A percentile compares a stretch with the other conserved stretches of the same genome.
These are phyloP conservation scores for Hevea brasiliensis DNA, from an alignment of 345 rosid species.

Conservation along the genomic window DNA sequence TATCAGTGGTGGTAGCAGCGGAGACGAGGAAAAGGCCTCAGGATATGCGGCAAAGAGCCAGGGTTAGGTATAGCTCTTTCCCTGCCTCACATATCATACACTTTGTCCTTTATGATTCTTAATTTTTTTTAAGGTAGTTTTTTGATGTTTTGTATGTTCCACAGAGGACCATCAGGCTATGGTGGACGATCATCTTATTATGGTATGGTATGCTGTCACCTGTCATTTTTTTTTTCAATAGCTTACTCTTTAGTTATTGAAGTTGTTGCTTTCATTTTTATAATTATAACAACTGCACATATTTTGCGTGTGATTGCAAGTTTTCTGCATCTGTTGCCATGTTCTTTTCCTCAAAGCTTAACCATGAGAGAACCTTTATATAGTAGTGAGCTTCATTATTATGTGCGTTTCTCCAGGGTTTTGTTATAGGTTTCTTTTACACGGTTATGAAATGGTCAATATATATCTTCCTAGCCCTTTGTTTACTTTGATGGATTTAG, in stretches of 20 bases:
- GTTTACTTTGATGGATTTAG: no score
- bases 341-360: no score
- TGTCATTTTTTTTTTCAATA: background rate
- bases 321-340: no score
- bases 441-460: no score
- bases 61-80: constrained; percentile 45
- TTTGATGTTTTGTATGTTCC: constrained; percentile 22
- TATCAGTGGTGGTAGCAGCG: constrained; percentile 85
- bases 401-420: background rate
- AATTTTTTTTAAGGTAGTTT: background rate
- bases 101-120: background rate
- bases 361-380: no score
- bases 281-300: background rate
- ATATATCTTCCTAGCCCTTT: no score
- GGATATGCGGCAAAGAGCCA: constrained; percentile 88
- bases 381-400: no score
- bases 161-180: constrained; percentile 66
- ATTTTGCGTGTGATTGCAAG: background rate
- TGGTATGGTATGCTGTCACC: constrained; percentile 55
- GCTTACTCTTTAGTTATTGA: background rate
- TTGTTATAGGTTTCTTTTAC: no score
- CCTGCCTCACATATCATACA: background rate
- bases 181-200: constrained; percentile 62
- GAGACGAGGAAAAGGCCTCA: constrained; percentile 96
- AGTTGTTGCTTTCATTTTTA: background rate